These are phyloP conservation scores for Wickerhamomyces xylosicus DNA, from an alignment of 805 yeast species.

Conservation along the genomic window DNA sequence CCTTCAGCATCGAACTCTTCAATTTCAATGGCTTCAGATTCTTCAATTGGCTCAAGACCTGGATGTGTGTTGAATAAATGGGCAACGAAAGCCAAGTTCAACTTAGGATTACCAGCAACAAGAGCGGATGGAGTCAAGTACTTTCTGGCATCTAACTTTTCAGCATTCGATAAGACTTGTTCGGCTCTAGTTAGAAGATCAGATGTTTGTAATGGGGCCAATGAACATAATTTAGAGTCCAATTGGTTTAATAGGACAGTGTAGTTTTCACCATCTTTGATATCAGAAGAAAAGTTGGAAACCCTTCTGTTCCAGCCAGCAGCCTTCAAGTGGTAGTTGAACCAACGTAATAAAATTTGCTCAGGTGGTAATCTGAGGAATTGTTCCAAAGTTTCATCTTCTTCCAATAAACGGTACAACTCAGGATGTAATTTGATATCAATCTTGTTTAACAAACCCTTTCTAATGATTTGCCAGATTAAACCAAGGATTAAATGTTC, in stretches of 20 bases:
- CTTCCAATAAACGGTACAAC: constrained; percentile 85
- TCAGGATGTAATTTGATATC: constrained; percentile 96
- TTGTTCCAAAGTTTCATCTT: constrained; percentile 95
- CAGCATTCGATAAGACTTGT: constrained; percentile 78
- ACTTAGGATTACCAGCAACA: constrained; percentile 93
- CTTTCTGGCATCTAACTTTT: constrained; percentile 84
- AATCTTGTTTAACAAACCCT: constrained; percentile 89
- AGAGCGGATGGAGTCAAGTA: constrained; percentile 88
- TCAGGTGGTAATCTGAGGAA: constrained; percentile 95
- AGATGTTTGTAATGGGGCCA: constrained; percentile 66
- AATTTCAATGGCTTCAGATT: constrained; percentile 81
- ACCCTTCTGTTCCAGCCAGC: constrained; percentile 88
- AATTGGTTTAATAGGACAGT: constrained; percentile 84
- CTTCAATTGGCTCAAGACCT: constrained; percentile 92
- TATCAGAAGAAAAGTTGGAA: constrained; percentile 75
- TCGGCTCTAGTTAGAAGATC: constrained; percentile 81
- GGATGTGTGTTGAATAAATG: constrained; percentile 95
- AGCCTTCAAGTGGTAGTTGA: constrained; percentile 89
- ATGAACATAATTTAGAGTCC: constrained; percentile 74
- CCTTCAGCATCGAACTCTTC: constrained; percentile 99
- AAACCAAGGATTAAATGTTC: constrained; percentile 86
- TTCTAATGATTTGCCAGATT: constrained; percentile 95
- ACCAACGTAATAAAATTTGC: constrained; percentile 94
- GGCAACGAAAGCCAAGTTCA: constrained; percentile 95
- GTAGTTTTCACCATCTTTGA: constrained; percentile 91